Percentiles rank a stretch among this genome's conserved stretches.
These are phyloP conservation scores for Aureobasidium pullulans DNA, from an alignment of 2,329 filamentous ascomycete genomes.

Conservation along the genomic window DNA sequence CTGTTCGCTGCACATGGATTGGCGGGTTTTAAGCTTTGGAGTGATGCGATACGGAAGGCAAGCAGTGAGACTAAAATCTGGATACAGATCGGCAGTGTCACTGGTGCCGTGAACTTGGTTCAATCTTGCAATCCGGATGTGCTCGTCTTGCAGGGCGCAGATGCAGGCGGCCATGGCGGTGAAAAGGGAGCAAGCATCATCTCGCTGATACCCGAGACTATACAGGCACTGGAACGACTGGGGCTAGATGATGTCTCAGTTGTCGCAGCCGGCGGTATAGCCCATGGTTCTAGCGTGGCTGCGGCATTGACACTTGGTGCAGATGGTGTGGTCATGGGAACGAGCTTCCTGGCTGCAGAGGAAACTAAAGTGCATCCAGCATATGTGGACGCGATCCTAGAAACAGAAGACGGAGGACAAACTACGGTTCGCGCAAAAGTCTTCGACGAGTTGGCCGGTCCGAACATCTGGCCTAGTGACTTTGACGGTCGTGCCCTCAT, in stretches of 20 bases:
- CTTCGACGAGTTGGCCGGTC: conserved; percentile 48
- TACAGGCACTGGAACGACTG: conserved; percentile 33
- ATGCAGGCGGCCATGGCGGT: conserved; percentile 59
- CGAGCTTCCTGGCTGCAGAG: conserved; percentile 49
- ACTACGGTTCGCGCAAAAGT: conserved; percentile 43
- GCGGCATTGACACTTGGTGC: conserved; percentile 46
- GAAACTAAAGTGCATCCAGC: conserved; percentile 40
- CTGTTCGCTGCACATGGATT: conserved; percentile 51
- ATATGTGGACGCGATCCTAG: conserved; percentile 40
- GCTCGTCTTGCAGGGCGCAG: conserved; percentile 54
- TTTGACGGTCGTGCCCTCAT: conserved; percentile 52
- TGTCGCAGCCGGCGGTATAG: conserved; percentile 51
- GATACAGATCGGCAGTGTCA: conserved; percentile 54
- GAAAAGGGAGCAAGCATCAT: conserved; percentile 48
- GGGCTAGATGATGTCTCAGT: conserved; percentile 16
- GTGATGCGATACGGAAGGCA: conserved; percentile 21
- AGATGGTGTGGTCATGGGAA: conserved; percentile 52
- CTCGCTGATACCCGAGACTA: conserved; percentile 51
- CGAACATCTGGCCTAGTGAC: conserved; percentile 47
- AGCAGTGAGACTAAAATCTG: conserved; percentile 41
- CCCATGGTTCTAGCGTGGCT: conserved; percentile 45
- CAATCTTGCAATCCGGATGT: conserved; percentile 45
- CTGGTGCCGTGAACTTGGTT: conserved; percentile 44
- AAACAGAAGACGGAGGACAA: conserved; percentile 43
- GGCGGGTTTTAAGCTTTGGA: conserved; percentile 30